These are phyloP conservation scores for Rhodosporidiobolus odoratus DNA, from an alignment of 768 basidiomycete species.

Conservation along the genomic window DNA sequence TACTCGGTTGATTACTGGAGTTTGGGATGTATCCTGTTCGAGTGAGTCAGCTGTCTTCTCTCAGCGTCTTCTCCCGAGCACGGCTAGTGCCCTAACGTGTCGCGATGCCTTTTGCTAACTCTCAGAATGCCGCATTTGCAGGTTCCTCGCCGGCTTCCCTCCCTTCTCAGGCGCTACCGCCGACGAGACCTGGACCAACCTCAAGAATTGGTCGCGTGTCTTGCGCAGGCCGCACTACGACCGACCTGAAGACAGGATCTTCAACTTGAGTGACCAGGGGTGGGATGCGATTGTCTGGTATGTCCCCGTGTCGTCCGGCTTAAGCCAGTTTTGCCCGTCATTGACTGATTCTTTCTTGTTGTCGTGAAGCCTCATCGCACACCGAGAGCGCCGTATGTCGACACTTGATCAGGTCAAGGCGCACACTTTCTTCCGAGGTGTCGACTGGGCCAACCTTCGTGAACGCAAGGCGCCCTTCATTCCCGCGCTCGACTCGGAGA, in stretches of 20 bases:
- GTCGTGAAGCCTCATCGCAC: slow-evolving; percentile 62
- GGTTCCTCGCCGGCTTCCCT: slow-evolving; percentile 87
- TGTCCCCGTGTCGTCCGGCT: slow-evolving; percentile 33
- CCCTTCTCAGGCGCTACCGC: slow-evolving; percentile 93
- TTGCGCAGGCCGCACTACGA: slow-evolving; percentile 91
- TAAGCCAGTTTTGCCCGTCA: neutral
- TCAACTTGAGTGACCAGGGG: slow-evolving; percentile 85
- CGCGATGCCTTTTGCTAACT: neutral
- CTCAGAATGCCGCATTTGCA: neutral
- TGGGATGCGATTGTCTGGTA: slow-evolving; percentile 91
- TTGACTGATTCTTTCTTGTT: neutral
- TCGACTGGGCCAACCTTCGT: slow-evolving; percentile 75
- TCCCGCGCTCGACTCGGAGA: slow-evolving; percentile 85
- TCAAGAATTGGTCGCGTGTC: slow-evolving; percentile 95
- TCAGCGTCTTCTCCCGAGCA: neutral
- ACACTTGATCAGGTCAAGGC: slow-evolving; percentile 65
- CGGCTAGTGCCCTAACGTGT: neutral
- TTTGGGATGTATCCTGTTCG: slow-evolving; percentile 94
- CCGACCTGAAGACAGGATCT: slow-evolving; percentile 89
- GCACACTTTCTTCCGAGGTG: slow-evolving; percentile 75
- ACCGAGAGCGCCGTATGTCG: slow-evolving; percentile 71
- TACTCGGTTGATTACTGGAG: slow-evolving; percentile 99
- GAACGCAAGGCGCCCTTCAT: slow-evolving; percentile 75
- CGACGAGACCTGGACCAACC: slow-evolving; percentile 97
- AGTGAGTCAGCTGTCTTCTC: too few relatives aligned